A percentile compares a stretch with the other conserved stretches of the same genome.
These are phyloP conservation scores for Begonia loranthoides DNA, from an alignment of 306 rosid genomes.

Conservation along the genomic window DNA sequence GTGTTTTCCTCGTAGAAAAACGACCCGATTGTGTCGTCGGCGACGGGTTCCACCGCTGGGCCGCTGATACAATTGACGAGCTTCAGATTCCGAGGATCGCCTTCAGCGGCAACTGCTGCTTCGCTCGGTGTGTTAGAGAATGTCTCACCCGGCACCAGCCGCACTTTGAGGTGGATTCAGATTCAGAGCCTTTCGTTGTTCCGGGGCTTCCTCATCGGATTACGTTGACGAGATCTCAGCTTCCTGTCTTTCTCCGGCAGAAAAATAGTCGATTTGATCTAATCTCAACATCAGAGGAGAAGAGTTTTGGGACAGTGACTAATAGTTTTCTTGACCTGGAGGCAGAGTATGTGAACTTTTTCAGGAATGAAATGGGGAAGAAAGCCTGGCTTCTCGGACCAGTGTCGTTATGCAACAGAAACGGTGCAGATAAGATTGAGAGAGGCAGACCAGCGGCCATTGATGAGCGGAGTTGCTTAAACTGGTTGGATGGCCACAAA, in stretches of 20 bases:
- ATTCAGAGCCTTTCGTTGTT: constrained; percentile 11
- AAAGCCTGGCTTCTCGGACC: constrained; percentile 22
- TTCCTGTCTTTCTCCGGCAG: neutral
- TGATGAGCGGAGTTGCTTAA: constrained; percentile 16
- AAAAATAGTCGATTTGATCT: neutral
- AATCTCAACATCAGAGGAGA: neutral
- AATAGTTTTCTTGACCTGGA: constrained; percentile 23
- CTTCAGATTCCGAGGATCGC: neutral
- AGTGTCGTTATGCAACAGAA: constrained; percentile 15
- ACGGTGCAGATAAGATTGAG: constrained; percentile 3
- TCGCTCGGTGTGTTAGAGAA: constrained; percentile 6
- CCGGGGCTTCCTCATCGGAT: constrained; percentile 10
- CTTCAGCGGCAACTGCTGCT: constrained; percentile 12
- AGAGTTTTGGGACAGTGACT: constrained; percentile 13
- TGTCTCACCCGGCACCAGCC: constrained; percentile 3
- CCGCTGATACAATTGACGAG: constrained; percentile 5
- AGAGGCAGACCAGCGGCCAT: constrained; percentile 17
- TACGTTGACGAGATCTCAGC: constrained; percentile 4
- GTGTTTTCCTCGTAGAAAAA: neutral
- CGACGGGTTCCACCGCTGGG: constrained; percentile 17
- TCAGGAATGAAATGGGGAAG: constrained; percentile 6
- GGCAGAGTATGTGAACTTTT: constrained; percentile 8
- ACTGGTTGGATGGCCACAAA: constrained; percentile 19
- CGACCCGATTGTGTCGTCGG: constrained; percentile 11
- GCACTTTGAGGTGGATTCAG: constrained; percentile 2